Conservation (phyloP, 257 asterid genomes). For the Solanum piurae region DNA sequence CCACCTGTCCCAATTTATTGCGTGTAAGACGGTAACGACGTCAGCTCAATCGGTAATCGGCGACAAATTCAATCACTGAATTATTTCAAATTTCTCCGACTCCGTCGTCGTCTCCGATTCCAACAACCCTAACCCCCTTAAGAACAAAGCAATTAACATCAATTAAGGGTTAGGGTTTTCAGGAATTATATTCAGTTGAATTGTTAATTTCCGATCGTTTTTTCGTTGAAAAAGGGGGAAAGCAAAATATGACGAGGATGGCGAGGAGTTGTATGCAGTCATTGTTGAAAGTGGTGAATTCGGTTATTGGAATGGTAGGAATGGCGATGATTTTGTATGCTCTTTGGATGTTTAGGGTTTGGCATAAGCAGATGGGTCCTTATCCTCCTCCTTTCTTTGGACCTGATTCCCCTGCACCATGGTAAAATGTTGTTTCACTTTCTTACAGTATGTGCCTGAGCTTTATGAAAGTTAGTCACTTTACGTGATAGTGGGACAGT, state of each 20-base stretch:
- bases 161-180: not conserved
- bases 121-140: not conserved
- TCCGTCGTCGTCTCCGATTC: not conserved
- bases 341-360: constrained; percentile 79
- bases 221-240: not conserved
- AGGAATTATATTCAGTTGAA: not conserved
- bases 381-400: constrained; percentile 11
- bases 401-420: constrained; percentile 41
- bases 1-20: not conserved
- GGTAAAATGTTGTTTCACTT: constrained; percentile 25
- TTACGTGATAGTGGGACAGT: not conserved
- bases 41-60: not conserved
- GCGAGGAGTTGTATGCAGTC: constrained; percentile 66
- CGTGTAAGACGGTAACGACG: not conserved
- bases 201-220: not conserved
- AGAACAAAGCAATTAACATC: not conserved
- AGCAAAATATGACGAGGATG: constrained; percentile 47
- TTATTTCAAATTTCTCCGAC: not conserved
- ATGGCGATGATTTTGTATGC: constrained; percentile 67
- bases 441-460: not conserved
- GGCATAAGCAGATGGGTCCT: constrained; percentile 43
- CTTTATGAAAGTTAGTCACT: not conserved
- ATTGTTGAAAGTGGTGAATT: constrained; percentile 61
- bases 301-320: constrained; percentile 69
- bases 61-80: not conserved